Conservation (phyloP, 148 eudicot genomes). For the Talinum fruticosum region DNA sequence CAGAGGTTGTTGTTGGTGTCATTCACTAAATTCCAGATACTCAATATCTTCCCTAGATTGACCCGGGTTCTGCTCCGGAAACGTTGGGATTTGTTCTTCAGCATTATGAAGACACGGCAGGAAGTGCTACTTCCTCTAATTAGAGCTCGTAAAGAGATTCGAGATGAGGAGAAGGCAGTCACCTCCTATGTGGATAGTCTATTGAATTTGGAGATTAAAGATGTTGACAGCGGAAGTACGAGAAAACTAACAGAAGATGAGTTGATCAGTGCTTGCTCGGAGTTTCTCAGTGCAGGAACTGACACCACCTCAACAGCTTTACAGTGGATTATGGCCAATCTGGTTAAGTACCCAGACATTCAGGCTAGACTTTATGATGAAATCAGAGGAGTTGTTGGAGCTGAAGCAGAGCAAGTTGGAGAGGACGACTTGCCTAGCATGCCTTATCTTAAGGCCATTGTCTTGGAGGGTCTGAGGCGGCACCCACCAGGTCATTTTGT, state of each 20-base stretch:
- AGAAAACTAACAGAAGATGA: slow-evolving; percentile 11
- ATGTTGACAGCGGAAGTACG: slow-evolving; percentile 25
- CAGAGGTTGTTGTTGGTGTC: slow-evolving; percentile 32
- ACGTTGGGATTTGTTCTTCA: slow-evolving; percentile 51
- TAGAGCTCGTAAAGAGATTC: slow-evolving; percentile 17
- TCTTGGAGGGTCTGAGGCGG: neutral
- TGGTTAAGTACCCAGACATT: neutral
- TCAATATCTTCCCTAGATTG: slow-evolving; percentile 50
- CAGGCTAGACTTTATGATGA: neutral
- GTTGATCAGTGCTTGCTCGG: neutral
- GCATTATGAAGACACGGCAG: slow-evolving; percentile 31
- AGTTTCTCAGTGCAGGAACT: slow-evolving; percentile 5
- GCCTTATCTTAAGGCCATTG: neutral
- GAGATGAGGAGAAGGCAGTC: neutral
- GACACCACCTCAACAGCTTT: neutral
- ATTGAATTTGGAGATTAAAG: slow-evolving; percentile 41
- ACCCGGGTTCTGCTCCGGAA: slow-evolving; percentile 47
- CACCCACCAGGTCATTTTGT: slow-evolving; percentile 14
- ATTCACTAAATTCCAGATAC: slow-evolving; percentile 32
- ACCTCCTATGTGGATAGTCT: slow-evolving; percentile 54
- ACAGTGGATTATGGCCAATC: slow-evolving; percentile 11
- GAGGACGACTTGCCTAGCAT: neutral
- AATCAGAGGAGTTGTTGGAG: neutral
- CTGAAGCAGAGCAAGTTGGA: neutral
- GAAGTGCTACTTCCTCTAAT: slow-evolving; percentile 48